Conservation (phyloP, 208 protist species). For the Leishmania guyanensis region DNA sequence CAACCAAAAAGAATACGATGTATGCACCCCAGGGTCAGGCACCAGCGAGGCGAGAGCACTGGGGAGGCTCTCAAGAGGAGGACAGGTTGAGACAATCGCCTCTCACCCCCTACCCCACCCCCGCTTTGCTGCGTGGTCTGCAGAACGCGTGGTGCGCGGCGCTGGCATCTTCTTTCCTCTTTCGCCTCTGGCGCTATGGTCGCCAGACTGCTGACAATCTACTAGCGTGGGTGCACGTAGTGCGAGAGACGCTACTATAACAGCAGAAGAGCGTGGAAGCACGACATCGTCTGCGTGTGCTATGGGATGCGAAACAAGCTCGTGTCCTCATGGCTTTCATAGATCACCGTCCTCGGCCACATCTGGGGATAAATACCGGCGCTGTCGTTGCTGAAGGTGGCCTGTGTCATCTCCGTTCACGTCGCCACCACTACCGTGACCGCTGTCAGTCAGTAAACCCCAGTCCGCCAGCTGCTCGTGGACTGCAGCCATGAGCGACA, state of each 20-base stretch:
- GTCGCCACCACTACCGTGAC: background rate
- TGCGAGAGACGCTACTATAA: background rate
- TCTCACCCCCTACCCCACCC: background rate
- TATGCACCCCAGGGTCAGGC: background rate
- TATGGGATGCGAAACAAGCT: background rate
- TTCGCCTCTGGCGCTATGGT: background rate
- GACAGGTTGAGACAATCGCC: background rate
- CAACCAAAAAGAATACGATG: background rate
- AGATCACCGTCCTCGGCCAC: slow-evolving; percentile 13
- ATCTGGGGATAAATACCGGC: background rate
- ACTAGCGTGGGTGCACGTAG: background rate
- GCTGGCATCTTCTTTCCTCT: background rate
- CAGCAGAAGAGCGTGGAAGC: background rate
- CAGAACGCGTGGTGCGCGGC: background rate
- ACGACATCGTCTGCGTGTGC: background rate
- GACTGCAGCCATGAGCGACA: slow-evolving; percentile 57
- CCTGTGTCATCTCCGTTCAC: background rate
- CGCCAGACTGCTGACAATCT: background rate
- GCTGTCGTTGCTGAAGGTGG: background rate
- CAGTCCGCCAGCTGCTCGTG: slow-evolving; percentile 49
- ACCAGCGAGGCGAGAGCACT: background rate
- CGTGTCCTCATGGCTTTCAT: background rate
- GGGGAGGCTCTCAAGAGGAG: background rate
- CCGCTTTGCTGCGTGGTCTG: background rate
- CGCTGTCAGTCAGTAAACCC: slow-evolving; percentile 3